These are phyloP conservation scores for Candida dendrica DNA, from an alignment of 805 yeast genomes.

Conservation along the genomic window DNA sequence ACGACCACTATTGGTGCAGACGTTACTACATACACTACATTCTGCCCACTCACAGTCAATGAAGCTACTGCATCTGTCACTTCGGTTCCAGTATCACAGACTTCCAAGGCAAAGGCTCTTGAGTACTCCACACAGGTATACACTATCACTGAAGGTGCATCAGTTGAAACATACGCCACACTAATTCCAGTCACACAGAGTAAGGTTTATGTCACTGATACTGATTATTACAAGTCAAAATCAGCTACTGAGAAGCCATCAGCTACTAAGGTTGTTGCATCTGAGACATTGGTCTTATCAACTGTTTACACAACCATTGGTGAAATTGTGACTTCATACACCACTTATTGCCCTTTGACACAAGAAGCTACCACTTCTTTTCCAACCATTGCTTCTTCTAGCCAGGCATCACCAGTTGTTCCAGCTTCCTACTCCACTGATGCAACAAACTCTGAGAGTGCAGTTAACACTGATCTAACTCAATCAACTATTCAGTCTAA, in stretches of 20 bases:
- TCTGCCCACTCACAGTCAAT: background rate
- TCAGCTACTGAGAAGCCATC: conserved; percentile 3
- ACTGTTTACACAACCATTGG: background rate
- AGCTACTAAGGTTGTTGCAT: conserved; percentile 8
- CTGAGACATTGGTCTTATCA: conserved; percentile 8
- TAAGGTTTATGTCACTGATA: conserved; percentile 1
- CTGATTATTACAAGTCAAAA: conserved; percentile 5
- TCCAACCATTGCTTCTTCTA: background rate
- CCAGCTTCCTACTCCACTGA: too few relatives aligned
- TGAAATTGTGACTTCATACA: conserved; percentile 17
- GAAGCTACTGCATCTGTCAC: background rate
- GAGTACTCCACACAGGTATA: background rate
- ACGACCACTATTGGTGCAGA: conserved; percentile 8
- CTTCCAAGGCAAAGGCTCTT: background rate
- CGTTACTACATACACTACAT: background rate
- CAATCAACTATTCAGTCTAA: too few relatives aligned
- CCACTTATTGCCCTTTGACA: conserved; percentile 21
- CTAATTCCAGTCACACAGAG: conserved; percentile 4
- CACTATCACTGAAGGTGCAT: background rate
- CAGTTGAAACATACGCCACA: conserved; percentile 4
- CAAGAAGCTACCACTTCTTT: background rate
- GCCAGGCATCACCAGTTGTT: too few relatives aligned
- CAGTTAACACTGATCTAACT: too few relatives aligned
- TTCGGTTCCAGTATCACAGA: background rate
- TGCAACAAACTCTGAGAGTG: too few relatives aligned